Percentiles rank a stretch among this genome's conserved stretches.
phyloP scores from a whole-genome alignment of 2,329 filamentous ascomycete species.

The Ophiostoma quercus region DNA sequence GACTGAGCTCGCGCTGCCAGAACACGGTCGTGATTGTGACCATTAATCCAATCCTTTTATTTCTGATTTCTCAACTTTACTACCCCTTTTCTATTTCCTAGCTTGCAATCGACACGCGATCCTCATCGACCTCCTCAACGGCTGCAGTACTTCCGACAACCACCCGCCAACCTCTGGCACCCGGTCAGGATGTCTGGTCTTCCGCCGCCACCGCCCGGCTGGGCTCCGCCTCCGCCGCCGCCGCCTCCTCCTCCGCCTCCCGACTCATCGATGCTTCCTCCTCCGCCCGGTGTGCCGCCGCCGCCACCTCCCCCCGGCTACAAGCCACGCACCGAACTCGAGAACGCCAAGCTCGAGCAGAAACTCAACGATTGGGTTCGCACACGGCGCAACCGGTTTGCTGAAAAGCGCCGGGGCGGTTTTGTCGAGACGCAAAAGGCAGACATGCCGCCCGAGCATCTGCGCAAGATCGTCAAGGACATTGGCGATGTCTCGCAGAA shows the following conservation, averaged over 20 bases:
- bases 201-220: slow-evolving; percentile 52
- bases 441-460: slow-evolving; percentile 96
- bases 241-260: slow-evolving; percentile 33
- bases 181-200: slow-evolving; percentile 26
- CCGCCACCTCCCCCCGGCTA: slow-evolving; percentile 77
- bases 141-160: neutral
- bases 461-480: slow-evolving; percentile 96
- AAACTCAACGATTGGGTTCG: slow-evolving; percentile 99
- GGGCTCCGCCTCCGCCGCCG: slow-evolving; percentile 46
- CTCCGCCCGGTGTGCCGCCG: slow-evolving; percentile 50
- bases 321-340: slow-evolving; percentile 71
- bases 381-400: slow-evolving; percentile 83
- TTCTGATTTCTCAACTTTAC: neutral
- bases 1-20: neutral
- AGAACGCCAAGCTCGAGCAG: slow-evolving; percentile 89
- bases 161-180: neutral
- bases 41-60: neutral
- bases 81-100: neutral
- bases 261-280: slow-evolving; percentile 46
- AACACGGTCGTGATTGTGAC: neutral
- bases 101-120: neutral
- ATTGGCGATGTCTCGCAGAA: slow-evolving; percentile 99
- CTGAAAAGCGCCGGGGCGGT: slow-evolving; percentile 92
- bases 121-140: neutral
- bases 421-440: slow-evolving; percentile 98